A percentile compares a stretch with the other conserved stretches of the same genome.
Evolutionary conservation across 129 eudicot genomes (phyloP).

Genomic region (Escallonia rubra): DNA sequence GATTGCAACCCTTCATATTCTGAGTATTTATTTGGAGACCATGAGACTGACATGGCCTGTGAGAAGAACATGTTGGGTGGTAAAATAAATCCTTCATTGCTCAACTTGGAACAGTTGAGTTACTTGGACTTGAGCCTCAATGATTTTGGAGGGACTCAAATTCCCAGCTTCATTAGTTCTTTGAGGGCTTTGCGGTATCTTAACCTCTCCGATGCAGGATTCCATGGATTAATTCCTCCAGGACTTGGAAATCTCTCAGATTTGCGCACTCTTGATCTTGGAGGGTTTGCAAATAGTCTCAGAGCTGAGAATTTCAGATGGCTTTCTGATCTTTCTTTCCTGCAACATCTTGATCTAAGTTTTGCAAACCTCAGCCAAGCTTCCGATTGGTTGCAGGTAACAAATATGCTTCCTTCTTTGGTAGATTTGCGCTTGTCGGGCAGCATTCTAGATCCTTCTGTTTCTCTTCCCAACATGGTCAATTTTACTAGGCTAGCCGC

Average conservation of each 20-base stretch:
- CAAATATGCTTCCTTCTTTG: slow-evolving; percentile 30
- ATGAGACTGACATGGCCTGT: too few relatives aligned
- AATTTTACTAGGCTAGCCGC: too few relatives aligned
- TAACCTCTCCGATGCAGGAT: slow-evolving; percentile 13
- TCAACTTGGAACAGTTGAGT: slow-evolving; percentile 22
- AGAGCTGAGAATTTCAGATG: slow-evolving; percentile 27
- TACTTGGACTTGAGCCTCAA: slow-evolving; percentile 36
- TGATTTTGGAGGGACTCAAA: slow-evolving; percentile 20
- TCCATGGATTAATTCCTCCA: slow-evolving; percentile 27
- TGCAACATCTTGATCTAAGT: slow-evolving; percentile 37
- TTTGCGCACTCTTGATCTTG: not conserved
- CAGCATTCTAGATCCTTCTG: slow-evolving; percentile 14
- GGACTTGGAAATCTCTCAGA: slow-evolving; percentile 33
- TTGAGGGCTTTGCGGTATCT: slow-evolving; percentile 11
- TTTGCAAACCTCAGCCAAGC: slow-evolving; percentile 21
- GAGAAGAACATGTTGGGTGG: slow-evolving; percentile 17
- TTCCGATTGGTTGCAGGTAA: slow-evolving; percentile 33
- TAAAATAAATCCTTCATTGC: slow-evolving; percentile 34
- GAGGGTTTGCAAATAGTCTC: not conserved
- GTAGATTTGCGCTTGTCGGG: slow-evolving; percentile 29
- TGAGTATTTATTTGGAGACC: too few relatives aligned
- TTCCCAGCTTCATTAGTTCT: slow-evolving; percentile 20
- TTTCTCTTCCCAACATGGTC: too few relatives aligned
- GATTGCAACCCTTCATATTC: too few relatives aligned
- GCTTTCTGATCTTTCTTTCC: slow-evolving; percentile 29